Conservation (phyloP, 2,329 filamentous ascomycete genomes). For the Verticillium isaacii region DNA sequence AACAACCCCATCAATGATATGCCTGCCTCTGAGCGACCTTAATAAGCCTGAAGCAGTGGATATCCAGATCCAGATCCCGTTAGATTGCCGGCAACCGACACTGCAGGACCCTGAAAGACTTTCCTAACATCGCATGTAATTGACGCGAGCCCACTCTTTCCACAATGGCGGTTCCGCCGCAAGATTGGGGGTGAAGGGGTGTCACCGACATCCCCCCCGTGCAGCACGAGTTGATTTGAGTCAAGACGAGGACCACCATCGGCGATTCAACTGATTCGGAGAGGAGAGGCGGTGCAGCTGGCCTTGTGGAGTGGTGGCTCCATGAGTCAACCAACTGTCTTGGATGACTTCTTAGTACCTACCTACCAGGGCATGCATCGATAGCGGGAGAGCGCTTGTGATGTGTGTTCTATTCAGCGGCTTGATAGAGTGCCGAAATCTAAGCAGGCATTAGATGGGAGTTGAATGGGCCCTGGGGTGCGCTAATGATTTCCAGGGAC, state of each 20-base stretch:
- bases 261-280: background rate
- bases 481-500: background rate
- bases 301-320: too few relatives aligned
- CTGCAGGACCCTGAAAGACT: background rate
- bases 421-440: too few relatives aligned
- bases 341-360: too few relatives aligned
- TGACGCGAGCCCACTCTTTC: background rate
- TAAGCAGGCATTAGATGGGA: too few relatives aligned
- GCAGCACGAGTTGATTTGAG: background rate
- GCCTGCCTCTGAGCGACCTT: too few relatives aligned
- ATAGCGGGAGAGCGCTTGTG: too few relatives aligned
- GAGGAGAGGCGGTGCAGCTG: background rate
- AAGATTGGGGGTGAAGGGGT: background rate
- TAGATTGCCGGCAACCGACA: background rate
- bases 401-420: too few relatives aligned
- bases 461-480: background rate
- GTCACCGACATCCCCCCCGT: too few relatives aligned
- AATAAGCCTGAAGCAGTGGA: background rate
- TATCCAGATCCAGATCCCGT: background rate
- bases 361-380: too few relatives aligned
- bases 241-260: background rate
- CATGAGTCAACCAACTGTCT: too few relatives aligned
- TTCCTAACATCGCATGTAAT: background rate
- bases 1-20: too few relatives aligned
- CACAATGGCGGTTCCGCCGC: background rate